Evolutionary conservation across 768 basidiomycete genomes (phyloP).

Genomic region (Lyophyllum decastes): DNA sequence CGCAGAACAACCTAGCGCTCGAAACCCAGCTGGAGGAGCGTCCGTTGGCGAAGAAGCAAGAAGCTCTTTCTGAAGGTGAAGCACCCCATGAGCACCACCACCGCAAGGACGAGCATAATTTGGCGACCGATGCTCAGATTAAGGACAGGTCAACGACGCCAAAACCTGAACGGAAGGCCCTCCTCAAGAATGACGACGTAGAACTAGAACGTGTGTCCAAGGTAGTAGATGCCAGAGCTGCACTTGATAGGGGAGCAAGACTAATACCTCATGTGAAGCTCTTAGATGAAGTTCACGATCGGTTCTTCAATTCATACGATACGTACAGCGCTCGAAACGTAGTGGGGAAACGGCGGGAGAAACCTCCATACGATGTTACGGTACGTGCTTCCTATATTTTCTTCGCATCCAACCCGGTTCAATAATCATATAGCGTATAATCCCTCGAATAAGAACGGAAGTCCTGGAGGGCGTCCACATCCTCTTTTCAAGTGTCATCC

Average conservation of each 20-base stretch:
- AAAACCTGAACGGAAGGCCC: conserved; percentile 61
- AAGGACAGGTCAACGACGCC: conserved; percentile 16
- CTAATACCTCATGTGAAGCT: conserved; percentile 47
- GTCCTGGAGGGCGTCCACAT: conserved; percentile 82
- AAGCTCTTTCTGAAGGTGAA: conserved; percentile 59
- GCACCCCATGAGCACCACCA: conserved; percentile 27
- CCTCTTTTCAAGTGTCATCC: conserved; percentile 94
- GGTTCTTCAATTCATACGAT: conserved; percentile 76
- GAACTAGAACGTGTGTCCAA: conserved; percentile 80
- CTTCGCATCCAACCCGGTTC: not conserved
- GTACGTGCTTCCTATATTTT: conserved; percentile 44
- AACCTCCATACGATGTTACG: conserved; percentile 67
- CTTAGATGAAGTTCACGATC: conserved; percentile 75
- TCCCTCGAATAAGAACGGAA: conserved; percentile 74
- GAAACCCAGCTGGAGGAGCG: conserved; percentile 86
- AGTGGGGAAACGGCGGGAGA: conserved; percentile 25
- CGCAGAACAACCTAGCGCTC: conserved; percentile 71
- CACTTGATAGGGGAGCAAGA: not conserved
- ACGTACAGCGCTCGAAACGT: conserved; percentile 30
- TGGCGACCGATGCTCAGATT: conserved; percentile 16
- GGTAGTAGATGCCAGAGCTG: conserved; percentile 42
- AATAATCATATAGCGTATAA: conserved; percentile 62
- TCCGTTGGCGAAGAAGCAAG: conserved; percentile 87
- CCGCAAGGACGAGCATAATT: conserved; percentile 17
- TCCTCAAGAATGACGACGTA: conserved; percentile 84